phyloP scores from a whole-genome alignment of 2,329 filamentous ascomycete species.

The Pleomassaria siparia region DNA sequence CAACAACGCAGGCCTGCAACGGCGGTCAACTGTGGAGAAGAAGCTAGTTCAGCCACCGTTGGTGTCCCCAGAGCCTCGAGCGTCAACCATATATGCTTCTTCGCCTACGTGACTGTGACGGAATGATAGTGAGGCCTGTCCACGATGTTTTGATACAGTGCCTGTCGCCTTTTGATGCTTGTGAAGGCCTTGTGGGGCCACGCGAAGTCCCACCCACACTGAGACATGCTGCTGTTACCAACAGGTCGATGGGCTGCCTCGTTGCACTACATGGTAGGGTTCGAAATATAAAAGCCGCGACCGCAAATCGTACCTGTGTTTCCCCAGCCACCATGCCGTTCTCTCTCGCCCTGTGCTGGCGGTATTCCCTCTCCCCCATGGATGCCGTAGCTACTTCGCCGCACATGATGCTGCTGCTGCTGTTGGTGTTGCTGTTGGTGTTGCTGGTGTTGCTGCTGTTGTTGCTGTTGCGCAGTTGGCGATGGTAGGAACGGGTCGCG shows the following conservation, averaged over 20 bases:
- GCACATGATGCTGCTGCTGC: conserved; percentile 35
- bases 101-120: background rate
- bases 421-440: no score
- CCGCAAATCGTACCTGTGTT: conserved; percentile 39
- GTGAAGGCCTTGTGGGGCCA: conserved; percentile 8
- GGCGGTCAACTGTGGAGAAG: conserved; percentile 9
- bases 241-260: conserved; percentile 8
- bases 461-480: no score
- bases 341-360: conserved; percentile 34
- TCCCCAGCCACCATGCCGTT: conserved; percentile 38
- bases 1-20: conserved; percentile 4
- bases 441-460: no score
- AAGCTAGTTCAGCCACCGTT: conserved; percentile 13
- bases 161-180: background rate
- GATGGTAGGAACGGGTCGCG: conserved; percentile 51
- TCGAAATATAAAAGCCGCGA: conserved; percentile 9
- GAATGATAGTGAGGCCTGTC: background rate
- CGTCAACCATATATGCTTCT: background rate
- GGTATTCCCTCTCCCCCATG: conserved; percentile 32
- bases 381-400: conserved; percentile 45
- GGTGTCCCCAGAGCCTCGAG: conserved; percentile 8
- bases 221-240: conserved; percentile 17
- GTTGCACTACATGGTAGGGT: conserved; percentile 12
- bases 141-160: no score
- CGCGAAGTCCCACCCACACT: conserved; percentile 17